Percentiles rank a stretch among this genome's conserved stretches.
Conservation (phyloP, 2,329 filamentous ascomycete species). For the Sclerotinia subarctica region DNA sequence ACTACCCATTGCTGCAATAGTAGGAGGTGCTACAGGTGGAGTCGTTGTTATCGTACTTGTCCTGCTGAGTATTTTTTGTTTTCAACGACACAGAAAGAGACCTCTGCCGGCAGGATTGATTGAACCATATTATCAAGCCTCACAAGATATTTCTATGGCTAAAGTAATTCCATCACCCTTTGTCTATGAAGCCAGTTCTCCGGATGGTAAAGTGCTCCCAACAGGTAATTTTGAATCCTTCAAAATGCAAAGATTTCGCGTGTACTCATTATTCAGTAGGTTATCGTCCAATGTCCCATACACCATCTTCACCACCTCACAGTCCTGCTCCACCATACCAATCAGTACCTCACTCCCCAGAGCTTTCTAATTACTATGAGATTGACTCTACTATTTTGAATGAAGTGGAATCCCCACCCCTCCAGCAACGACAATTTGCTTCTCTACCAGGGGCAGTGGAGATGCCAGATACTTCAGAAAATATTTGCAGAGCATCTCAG, state of each 20-base stretch:
- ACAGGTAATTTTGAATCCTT: neutral
- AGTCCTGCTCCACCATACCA: conserved; percentile 18
- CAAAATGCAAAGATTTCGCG: neutral
- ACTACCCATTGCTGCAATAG: neutral
- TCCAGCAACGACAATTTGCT: neutral
- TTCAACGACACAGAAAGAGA: neutral
- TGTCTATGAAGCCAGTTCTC: neutral
- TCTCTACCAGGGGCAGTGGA: neutral
- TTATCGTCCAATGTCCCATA: neutral
- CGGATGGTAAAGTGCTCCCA: neutral
- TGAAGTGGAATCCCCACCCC: neutral
- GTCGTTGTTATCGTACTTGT: neutral
- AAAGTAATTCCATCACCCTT: neutral
- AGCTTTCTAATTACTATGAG: neutral
- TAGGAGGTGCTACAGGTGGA: conserved; percentile 1
- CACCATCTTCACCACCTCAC: neutral
- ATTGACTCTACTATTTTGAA: conserved; percentile 7
- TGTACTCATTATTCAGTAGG: neutral
- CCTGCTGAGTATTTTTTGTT: neutral
- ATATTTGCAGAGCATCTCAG: neutral
- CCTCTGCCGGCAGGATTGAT: neutral
- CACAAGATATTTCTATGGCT: neutral
- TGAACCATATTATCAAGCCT: neutral
- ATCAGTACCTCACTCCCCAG: conserved; percentile 2
- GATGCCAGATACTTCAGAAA: conserved; percentile 5